Evolutionary conservation across 2,329 filamentous ascomycete genomes (phyloP).

Genomic region (Grosmannia serpens): DNA sequence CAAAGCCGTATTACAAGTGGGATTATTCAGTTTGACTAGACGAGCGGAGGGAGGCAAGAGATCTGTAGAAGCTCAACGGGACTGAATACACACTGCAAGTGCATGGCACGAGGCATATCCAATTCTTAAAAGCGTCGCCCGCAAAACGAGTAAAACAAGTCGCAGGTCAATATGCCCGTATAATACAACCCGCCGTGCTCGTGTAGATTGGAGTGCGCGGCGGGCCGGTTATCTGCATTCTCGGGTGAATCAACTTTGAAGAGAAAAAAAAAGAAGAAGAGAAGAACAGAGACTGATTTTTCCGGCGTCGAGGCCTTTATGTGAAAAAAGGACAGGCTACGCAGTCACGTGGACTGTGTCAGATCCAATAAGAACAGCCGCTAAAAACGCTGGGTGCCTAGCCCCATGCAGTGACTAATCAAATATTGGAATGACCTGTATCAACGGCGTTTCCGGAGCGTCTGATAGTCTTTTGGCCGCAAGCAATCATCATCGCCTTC

Average conservation of each 20-base stretch:
- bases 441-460: background rate
- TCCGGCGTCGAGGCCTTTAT: background rate
- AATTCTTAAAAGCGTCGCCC: conserved; percentile 52
- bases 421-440: background rate
- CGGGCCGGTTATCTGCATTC: conserved; percentile 43
- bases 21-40: too few species aligned
- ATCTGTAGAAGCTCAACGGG: conserved; percentile 53
- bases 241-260: conserved; percentile 47
- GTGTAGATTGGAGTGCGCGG: conserved; percentile 17
- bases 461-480: background rate
- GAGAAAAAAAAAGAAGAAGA: conserved; percentile 21
- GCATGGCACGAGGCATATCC: conserved; percentile 33
- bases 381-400: background rate
- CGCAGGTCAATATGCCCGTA: conserved; percentile 41
- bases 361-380: too few species aligned
- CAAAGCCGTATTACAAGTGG: too few species aligned
- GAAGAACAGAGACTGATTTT: background rate
- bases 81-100: conserved; percentile 37
- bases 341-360: background rate
- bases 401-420: background rate
- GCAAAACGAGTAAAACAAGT: conserved; percentile 10
- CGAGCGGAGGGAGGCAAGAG: too few species aligned
- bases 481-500: background rate
- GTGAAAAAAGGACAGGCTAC: background rate
- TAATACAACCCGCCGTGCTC: conserved; percentile 41